Evolutionary conservation across 2,329 filamentous ascomycete species (phyloP).

Genomic region (Alternaria ethzedia): DNA sequence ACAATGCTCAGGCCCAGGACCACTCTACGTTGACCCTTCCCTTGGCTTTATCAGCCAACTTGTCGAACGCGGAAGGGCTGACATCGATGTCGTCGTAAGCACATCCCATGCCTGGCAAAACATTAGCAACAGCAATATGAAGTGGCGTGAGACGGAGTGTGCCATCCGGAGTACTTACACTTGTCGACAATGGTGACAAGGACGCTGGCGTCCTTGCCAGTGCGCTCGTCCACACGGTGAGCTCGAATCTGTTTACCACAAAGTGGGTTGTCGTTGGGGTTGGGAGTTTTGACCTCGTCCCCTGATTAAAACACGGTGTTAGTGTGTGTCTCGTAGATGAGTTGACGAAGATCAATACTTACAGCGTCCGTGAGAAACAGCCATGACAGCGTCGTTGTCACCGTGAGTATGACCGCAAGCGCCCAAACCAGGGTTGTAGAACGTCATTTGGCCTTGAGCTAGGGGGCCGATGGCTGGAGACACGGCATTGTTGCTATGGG

Average conservation of each 20-base stretch:
- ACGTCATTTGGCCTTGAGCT: slow-evolving; percentile 70
- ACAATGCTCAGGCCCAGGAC: slow-evolving; percentile 54
- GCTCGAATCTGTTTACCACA: slow-evolving; percentile 73
- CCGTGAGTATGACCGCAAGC: slow-evolving; percentile 69
- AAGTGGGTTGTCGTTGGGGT: slow-evolving; percentile 68
- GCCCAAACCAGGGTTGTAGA: slow-evolving; percentile 70
- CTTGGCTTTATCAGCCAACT: slow-evolving; percentile 54
- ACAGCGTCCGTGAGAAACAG: slow-evolving; percentile 70
- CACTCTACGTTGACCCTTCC: slow-evolving; percentile 59
- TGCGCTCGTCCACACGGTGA: slow-evolving; percentile 53
- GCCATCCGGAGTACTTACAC: slow-evolving; percentile 51
- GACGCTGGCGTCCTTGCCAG: slow-evolving; percentile 57
- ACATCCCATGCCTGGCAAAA: slow-evolving; percentile 53
- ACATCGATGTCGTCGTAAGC: slow-evolving; percentile 58
- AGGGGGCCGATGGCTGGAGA: slow-evolving; percentile 60
- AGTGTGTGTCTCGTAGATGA: background rate
- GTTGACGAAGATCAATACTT: background rate
- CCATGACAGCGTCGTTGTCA: slow-evolving; percentile 65
- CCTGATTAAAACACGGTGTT: slow-evolving; percentile 29
- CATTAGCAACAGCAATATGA: slow-evolving; percentile 18
- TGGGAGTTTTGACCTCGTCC: slow-evolving; percentile 61
- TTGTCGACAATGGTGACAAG: slow-evolving; percentile 73
- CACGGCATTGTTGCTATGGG: slow-evolving; percentile 50
- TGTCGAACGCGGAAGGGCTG: slow-evolving; percentile 55
- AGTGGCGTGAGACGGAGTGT: background rate